These are phyloP conservation scores for Pneumocystis carinii DNA, from an alignment of 1,139 yeast genomes.

Conservation along the genomic window DNA sequence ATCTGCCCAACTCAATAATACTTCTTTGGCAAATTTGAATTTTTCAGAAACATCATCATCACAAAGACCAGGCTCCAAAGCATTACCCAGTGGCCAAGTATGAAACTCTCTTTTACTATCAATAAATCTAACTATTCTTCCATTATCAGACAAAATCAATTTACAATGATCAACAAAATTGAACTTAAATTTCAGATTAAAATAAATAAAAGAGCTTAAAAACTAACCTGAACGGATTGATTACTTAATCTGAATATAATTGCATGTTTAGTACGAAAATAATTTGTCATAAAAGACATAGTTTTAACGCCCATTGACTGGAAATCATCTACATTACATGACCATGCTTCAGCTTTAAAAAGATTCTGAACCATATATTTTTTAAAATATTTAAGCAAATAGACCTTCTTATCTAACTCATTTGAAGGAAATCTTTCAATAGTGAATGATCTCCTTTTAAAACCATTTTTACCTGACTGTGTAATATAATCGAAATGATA, in stretches of 20 bases:
- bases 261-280: slow-evolving; percentile 59
- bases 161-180: slow-evolving; percentile 63
- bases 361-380: slow-evolving; percentile 24
- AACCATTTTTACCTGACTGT: not conserved
- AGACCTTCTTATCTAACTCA: slow-evolving; percentile 54
- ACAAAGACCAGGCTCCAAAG: not conserved
- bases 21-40: not conserved
- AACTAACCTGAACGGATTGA: slow-evolving; percentile 54
- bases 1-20: not conserved
- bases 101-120: slow-evolving; percentile 48
- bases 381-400: slow-evolving; percentile 59
- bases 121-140: slow-evolving; percentile 63
- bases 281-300: slow-evolving; percentile 59
- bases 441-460: slow-evolving; percentile 45
- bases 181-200: slow-evolving; percentile 25
- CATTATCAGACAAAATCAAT: slow-evolving; percentile 61
- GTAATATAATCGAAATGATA: slow-evolving; percentile 47
- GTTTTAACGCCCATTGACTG: not conserved
- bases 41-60: not conserved
- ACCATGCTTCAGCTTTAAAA: slow-evolving; percentile 9
- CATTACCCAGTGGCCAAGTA: slow-evolving; percentile 1
- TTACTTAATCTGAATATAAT: slow-evolving; percentile 90
- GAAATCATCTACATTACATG: not conserved
- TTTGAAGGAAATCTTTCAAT: slow-evolving; percentile 35
- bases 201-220: slow-evolving; percentile 39